Conservation (phyloP, 768 basidiomycete genomes). For the Hygrocybe coccinea region DNA sequence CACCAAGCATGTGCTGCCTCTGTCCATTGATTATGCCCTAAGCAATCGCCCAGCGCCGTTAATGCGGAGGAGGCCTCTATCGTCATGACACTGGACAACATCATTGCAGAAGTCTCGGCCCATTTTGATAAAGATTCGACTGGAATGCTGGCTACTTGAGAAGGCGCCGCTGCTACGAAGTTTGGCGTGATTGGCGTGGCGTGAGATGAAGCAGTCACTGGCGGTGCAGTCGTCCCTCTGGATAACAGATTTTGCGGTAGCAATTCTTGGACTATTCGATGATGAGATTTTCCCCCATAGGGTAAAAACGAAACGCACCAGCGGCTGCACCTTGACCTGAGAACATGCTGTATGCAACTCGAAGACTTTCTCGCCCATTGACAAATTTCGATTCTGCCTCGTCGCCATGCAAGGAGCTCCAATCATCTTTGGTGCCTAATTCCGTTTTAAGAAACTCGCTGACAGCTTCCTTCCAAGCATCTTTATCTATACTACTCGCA, state of each 20-base stretch:
- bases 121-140: constrained; percentile 65
- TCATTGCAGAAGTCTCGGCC: constrained; percentile 82
- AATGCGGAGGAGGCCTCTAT: constrained; percentile 69
- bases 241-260: constrained; percentile 54
- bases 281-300: not conserved
- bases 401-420: not conserved
- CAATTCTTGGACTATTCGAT: constrained; percentile 63
- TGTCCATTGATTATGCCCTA: constrained; percentile 64
- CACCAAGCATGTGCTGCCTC: constrained; percentile 94
- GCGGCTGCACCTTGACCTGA: constrained; percentile 77
- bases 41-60: constrained; percentile 78
- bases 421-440: constrained; percentile 43
- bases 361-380: constrained; percentile 66
- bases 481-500: constrained; percentile 87
- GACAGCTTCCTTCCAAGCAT: constrained; percentile 88
- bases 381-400: constrained; percentile 15
- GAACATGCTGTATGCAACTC: constrained; percentile 76
- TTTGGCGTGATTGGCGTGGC: constrained; percentile 62
- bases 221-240: constrained; percentile 28
- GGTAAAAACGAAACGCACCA: constrained; percentile 42
- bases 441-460: constrained; percentile 80
- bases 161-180: constrained; percentile 45
- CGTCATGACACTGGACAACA: constrained; percentile 64
- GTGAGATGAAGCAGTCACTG: constrained; percentile 36
- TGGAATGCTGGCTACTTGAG: constrained; percentile 46